Base-by-base conservation (phyloP, 1,284 basidiomycete species). In the Mycosarcoma mackinlayi region DNA sequence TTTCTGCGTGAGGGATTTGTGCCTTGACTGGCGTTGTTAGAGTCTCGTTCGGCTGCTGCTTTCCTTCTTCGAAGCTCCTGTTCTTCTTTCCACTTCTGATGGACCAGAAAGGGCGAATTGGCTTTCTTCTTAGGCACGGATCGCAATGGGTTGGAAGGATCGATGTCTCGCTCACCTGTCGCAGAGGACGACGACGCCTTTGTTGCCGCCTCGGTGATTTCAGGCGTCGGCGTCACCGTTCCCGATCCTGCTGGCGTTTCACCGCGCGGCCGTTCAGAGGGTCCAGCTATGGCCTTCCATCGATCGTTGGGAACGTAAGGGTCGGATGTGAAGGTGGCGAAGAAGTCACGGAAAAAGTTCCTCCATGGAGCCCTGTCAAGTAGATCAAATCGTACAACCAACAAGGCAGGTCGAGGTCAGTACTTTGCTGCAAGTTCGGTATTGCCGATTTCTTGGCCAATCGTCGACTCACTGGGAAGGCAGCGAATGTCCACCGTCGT, bases 401-500 rank as follows among this genome's bases (percentile, higher is more conserved):
- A n/a, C 33, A 30, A 18, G 50, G 50, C 28, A 47, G 48, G 27
- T 27, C 13, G 3, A 6, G 34, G n/a, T 38, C 46, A 19, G 19
- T 23, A 23, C 2, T 39, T 31, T n/a, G 18, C 21, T 38, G 13
- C 7, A 19, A 13, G 11, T 23, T 18, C 25, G 35, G 21, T 23
- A 11, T 25, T 31, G 5, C 3, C 14, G n/a, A 8, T 8, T 9
- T 4, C 18, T 14, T 38, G n/a, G 6, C 37, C 8, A n/a, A n/a
- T 21, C 14, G 1, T 6, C 18, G 21, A 57, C 47, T 35, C 53
- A 75, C 75, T 78, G 73, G 14, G 79, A 77, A 40, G 80, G 80
- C 3, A 79, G 40, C 23, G 74, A 72, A 56, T 82, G 80, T 31
- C 80, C 80, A 35, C 80, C 79, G n/a, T 76, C 73, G 60, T 82